A percentile compares a stretch with the other conserved stretches of the same genome.
Evolutionary conservation across 495 filamentous ascomycete genomes (phyloP).

Genomic region (Penicillium cataractarum): DNA sequence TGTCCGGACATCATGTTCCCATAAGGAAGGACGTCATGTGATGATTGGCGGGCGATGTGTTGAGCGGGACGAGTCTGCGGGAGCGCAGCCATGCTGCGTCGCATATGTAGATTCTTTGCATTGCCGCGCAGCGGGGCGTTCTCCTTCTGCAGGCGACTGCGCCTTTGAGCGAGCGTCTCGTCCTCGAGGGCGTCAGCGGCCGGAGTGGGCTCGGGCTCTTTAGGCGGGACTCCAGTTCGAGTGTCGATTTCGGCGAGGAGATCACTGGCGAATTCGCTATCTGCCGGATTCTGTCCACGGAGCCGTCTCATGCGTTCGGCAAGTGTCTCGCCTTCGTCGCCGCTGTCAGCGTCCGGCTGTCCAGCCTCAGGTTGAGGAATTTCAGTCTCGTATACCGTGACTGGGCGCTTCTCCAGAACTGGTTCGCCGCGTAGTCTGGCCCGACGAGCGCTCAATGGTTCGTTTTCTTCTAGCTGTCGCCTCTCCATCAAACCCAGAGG

Average conservation of each 20-base stretch:
- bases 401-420: conserved; percentile 38
- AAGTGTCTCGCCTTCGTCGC: conserved; percentile 76
- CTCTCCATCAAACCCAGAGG: conserved; percentile 85
- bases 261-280: conserved; percentile 77
- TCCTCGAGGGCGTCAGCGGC: conserved; percentile 51
- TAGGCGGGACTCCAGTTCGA: conserved; percentile 35
- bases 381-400: conserved; percentile 40
- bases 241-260: conserved; percentile 72
- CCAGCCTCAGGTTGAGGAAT: not conserved
- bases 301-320: conserved; percentile 74
- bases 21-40: conserved; percentile 31
- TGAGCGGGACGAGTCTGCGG: conserved; percentile 58
- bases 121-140: conserved; percentile 42
- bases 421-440: conserved; percentile 71
- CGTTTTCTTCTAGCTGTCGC: conserved; percentile 85
- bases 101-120: conserved; percentile 38
- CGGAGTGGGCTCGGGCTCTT: conserved; percentile 18
- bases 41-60: conserved; percentile 31
- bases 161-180: conserved; percentile 88
- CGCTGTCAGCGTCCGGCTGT: conserved; percentile 42
- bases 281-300: conserved; percentile 61
- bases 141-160: conserved; percentile 77
- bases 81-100: conserved; percentile 72
- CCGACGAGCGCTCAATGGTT: conserved; percentile 80
- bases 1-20: conserved; percentile 16